phyloP scores from a whole-genome alignment of 1,284 basidiomycete species.

The Trichosporon ovoides region DNA sequence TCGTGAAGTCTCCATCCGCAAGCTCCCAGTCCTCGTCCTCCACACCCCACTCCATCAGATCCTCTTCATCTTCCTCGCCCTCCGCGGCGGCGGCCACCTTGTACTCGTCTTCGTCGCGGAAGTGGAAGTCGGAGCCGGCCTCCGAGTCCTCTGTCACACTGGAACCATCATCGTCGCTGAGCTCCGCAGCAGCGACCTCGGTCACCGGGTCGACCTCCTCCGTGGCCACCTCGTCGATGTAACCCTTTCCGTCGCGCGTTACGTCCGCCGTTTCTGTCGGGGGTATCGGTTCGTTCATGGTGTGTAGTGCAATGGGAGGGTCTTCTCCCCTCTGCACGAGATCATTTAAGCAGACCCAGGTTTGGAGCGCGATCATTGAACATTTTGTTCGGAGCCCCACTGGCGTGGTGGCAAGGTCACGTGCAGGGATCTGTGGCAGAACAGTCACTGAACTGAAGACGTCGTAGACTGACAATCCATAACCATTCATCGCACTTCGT shows the following conservation, averaged over 20 bases:
- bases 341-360: background rate
- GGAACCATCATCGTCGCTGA: constrained; percentile 21
- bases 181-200: constrained; percentile 1
- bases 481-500: background rate
- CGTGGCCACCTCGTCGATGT: constrained; percentile 26
- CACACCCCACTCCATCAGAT: constrained; percentile 52
- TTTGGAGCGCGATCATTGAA: background rate
- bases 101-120: constrained; percentile 8
- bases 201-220: constrained; percentile 6
- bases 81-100: constrained; percentile 38
- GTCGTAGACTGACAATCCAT: too few species aligned
- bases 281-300: constrained; percentile 3
- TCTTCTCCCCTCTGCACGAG: background rate
- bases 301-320: background rate
- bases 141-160: constrained; percentile 28
- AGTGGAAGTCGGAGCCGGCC: background rate
- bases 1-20: constrained; percentile 78
- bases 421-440: background rate
- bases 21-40: constrained; percentile 92
- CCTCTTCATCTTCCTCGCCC: constrained; percentile 44
- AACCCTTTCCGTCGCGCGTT: constrained; percentile 19
- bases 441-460: background rate
- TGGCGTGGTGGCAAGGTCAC: constrained; percentile 8
- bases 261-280: background rate
- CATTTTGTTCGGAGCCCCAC: background rate